Conservation (phyloP, 306 rosid genomes). For the Glycine tomentella region DNA sequence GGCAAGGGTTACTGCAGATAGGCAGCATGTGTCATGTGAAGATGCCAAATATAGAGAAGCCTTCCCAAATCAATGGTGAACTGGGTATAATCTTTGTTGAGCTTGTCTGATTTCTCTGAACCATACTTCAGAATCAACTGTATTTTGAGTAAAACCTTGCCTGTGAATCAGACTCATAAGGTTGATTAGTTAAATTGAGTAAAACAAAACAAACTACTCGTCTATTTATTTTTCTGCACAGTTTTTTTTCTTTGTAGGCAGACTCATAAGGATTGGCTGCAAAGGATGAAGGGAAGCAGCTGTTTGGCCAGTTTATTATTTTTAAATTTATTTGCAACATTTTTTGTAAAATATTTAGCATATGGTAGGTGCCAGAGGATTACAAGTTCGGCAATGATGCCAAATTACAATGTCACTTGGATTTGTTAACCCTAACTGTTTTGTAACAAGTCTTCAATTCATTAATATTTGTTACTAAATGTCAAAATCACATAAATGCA, state of each 20-base stretch:
- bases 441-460: conserved; percentile 20
- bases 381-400: conserved; percentile 27
- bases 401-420: conserved; percentile 7
- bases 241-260: conserved; percentile 23
- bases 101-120: conserved; percentile 33
- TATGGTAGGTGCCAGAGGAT: conserved; percentile 31
- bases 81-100: conserved; percentile 17
- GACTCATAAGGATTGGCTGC: conserved; percentile 22
- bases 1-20: conserved; percentile 58
- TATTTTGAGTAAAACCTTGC: conserved; percentile 30
- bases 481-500: conserved; percentile 15
- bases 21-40: conserved; percentile 55
- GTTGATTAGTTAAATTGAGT: conserved; percentile 23
- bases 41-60: conserved; percentile 75
- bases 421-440: conserved; percentile 28
- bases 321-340: not conserved
- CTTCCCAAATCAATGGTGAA: conserved; percentile 82
- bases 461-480: conserved; percentile 11
- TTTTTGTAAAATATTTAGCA: conserved; percentile 28
- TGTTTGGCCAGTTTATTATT: conserved; percentile 21
- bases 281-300: conserved; percentile 33
- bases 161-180: conserved; percentile 10
- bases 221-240: conserved; percentile 15
- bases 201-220: not conserved
- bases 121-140: conserved; percentile 41